Conservation (phyloP, 768 basidiomycete species). For the Dacryopinax primogenitus region DNA sequence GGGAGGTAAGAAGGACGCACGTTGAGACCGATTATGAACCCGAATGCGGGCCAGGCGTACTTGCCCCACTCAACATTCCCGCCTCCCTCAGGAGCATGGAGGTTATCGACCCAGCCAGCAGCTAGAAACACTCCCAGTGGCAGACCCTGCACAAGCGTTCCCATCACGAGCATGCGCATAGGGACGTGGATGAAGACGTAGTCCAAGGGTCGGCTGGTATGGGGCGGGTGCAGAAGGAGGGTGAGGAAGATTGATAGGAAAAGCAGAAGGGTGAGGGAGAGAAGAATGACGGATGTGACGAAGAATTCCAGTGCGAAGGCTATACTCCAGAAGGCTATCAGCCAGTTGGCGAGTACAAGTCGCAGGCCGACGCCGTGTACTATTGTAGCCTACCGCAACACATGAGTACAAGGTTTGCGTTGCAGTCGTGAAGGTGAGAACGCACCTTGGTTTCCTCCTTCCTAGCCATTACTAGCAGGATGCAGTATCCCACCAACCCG, state of each 20-base stretch:
- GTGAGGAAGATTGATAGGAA: constrained; percentile 70
- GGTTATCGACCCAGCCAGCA: constrained; percentile 49
- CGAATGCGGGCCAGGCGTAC: constrained; percentile 63
- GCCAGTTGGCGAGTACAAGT: constrained; percentile 65
- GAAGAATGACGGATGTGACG: constrained; percentile 56
- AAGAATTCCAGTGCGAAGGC: constrained; percentile 69
- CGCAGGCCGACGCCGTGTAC: constrained; percentile 69
- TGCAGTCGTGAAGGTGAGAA: neutral
- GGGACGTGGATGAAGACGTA: constrained; percentile 79
- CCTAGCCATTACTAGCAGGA: constrained; percentile 55
- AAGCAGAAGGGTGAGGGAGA: constrained; percentile 54
- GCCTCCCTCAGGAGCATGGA: constrained; percentile 35
- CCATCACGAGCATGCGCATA: constrained; percentile 53
- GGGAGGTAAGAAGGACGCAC: constrained; percentile 26
- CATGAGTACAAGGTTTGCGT: neutral
- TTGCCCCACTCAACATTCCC: constrained; percentile 33
- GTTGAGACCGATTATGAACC: constrained; percentile 53
- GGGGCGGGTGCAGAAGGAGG: constrained; percentile 50
- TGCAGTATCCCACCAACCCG: constrained; percentile 68
- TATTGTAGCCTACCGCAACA: constrained; percentile 39
- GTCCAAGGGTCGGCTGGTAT: constrained; percentile 50
- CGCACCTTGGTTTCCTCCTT: constrained; percentile 71
- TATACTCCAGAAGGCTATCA: constrained; percentile 69
- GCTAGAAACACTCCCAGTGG: constrained; percentile 51
- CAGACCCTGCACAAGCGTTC: constrained; percentile 52